Base-by-base conservation (phyloP, 1,284 basidiomycete species). In the Pseudozyma hubeiensis region DNA sequence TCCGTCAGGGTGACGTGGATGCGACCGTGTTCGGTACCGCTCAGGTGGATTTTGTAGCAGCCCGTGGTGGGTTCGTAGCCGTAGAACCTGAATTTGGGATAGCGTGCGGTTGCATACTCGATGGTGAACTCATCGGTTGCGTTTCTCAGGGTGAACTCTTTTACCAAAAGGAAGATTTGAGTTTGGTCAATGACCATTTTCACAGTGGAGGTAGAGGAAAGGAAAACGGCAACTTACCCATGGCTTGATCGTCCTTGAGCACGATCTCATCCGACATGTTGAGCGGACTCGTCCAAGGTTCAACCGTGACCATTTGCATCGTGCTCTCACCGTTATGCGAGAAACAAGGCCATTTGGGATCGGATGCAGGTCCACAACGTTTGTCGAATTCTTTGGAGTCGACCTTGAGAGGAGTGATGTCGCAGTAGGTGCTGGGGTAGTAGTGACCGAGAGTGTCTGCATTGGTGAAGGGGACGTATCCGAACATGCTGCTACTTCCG, bases 1-100 rank as follows among this genome's bases (percentile, higher is more conserved):
- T 47, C 17, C 3, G 48, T 53, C 7, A 49, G 53, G 4, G 37
- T 43, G 10, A 52, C 53, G 13, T 48, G 58, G 31, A 54, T 59
- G 5, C 63, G 47, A 16, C 6, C 14, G 13, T 37, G 7, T 1
- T 29, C 13, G 0, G 4, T 49, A 9, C 43, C 48, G 31, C n/a
- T 30, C 7, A 65, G 43, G 11, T 65, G 48, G 8, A 65, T 48
- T 7, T 55, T 55, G 48, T 47, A 65, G 33, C 64, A 65, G 34
- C 64, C 64, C 4, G 64, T 65, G 4, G 24, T 16, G 5, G 30
- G 37, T 0, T 65, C 53, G 33, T 59, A 65, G 37, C 31, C 53
- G 44, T 59, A 59, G 44, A 47, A 65, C 7, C 5, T 29, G 24
- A 65, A 31, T 5, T 9, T 45, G 16, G 37, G 34, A 5, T 5